These are phyloP conservation scores for Escallonia rubra DNA, from an alignment of 129 eudicot species.

Conservation along the genomic window DNA sequence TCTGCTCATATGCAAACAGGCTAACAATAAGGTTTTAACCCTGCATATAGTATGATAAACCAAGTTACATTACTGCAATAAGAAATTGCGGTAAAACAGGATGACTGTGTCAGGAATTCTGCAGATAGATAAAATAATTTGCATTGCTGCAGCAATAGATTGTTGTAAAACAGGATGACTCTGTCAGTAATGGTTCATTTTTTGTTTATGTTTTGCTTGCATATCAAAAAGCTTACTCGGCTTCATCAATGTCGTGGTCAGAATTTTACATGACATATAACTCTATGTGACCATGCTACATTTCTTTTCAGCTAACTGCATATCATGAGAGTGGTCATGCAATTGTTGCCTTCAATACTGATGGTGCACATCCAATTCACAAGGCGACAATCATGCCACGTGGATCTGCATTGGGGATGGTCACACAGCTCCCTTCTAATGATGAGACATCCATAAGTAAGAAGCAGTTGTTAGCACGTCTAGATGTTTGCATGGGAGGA, in stretches of 20 bases:
- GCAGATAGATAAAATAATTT: not conserved
- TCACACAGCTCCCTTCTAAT: slow-evolving; percentile 82
- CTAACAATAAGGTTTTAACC: too few species aligned
- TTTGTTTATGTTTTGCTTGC: too few species aligned
- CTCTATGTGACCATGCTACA: slow-evolving; percentile 4
- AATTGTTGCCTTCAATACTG: slow-evolving; percentile 86
- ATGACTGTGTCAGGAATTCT: too few species aligned
- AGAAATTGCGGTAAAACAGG: too few species aligned
- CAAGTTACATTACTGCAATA: too few species aligned
- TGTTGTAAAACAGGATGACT: not conserved
- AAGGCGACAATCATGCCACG: slow-evolving; percentile 96
- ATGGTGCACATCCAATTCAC: slow-evolving; percentile 93
- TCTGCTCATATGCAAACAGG: too few species aligned
- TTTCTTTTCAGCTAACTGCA: slow-evolving; percentile 68
- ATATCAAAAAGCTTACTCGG: too few species aligned
- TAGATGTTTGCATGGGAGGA: slow-evolving; percentile 99
- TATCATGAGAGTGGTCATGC: slow-evolving; percentile 99
- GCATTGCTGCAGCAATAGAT: not conserved
- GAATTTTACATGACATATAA: too few species aligned
- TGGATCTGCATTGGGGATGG: slow-evolving; percentile 96
- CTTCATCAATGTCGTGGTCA: not conserved
- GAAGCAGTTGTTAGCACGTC: slow-evolving; percentile 83
- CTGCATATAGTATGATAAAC: too few species aligned
- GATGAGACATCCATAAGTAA: slow-evolving; percentile 94
- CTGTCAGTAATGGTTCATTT: too few species aligned